These are phyloP conservation scores for Apiosordaria backusii DNA, from an alignment of 495 filamentous ascomycete species.

Conservation along the genomic window DNA sequence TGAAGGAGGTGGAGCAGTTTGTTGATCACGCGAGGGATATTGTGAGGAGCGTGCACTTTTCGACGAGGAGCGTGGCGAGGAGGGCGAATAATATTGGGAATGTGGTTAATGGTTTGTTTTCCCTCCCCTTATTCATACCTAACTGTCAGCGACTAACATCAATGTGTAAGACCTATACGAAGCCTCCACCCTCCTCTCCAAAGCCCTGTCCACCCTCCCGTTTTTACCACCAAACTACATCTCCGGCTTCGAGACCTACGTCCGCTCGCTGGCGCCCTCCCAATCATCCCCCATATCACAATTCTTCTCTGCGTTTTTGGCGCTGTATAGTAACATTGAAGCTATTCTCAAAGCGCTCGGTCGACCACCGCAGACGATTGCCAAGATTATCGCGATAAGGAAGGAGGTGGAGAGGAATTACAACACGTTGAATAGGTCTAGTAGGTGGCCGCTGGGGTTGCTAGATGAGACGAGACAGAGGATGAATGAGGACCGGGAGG, in stretches of 20 bases:
- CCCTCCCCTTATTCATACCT: conserved; percentile 23
- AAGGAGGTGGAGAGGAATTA: conserved; percentile 71
- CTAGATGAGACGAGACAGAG: conserved; percentile 86
- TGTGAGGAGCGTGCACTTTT: conserved; percentile 75
- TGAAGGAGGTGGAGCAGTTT: conserved; percentile 91
- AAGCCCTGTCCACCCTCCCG: conserved; percentile 53
- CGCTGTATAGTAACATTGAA: conserved; percentile 71
- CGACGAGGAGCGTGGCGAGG: conserved; percentile 75
- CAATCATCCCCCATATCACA: conserved; percentile 69
- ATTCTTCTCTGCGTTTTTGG: conserved; percentile 71
- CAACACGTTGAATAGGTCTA: conserved; percentile 65
- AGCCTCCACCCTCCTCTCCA: conserved; percentile 57
- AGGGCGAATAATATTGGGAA: conserved; percentile 58
- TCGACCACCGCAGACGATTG: conserved; percentile 75
- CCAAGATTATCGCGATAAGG: conserved; percentile 59
- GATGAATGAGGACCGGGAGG: conserved; percentile 72
- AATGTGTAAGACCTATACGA: conserved; percentile 61
- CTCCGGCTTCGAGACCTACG: conserved; percentile 69
- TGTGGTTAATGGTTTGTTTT: conserved; percentile 50
- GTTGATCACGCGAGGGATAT: conserved; percentile 84
- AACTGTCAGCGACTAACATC: conserved; percentile 38
- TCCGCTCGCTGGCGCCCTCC: conserved; percentile 60
- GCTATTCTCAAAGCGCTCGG: conserved; percentile 78
- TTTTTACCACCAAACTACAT: conserved; percentile 68
- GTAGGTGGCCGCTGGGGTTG: conserved; percentile 75